Conservation (phyloP, 495 filamentous ascomycete species). For the Neurospora sp. region DNA sequence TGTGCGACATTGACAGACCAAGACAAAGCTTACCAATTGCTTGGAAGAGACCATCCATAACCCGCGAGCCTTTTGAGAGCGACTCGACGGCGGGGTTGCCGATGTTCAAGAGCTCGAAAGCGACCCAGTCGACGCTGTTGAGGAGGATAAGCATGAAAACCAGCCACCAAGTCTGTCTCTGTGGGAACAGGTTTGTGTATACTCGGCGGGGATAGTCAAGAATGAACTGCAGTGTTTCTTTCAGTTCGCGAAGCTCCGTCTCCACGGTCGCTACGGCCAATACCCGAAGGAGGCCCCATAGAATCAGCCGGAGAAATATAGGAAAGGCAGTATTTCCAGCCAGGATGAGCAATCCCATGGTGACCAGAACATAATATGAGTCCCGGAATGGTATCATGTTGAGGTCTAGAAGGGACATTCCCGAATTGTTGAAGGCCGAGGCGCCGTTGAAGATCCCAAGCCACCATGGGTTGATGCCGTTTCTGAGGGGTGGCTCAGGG, state of each 20-base stretch:
- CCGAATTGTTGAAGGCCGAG: slow-evolving; percentile 80
- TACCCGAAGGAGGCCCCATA: slow-evolving; percentile 49
- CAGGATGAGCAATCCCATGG: slow-evolving; percentile 67
- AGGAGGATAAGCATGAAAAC: slow-evolving; percentile 59
- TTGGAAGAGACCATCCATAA: slow-evolving; percentile 77
- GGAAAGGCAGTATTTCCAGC: slow-evolving; percentile 77
- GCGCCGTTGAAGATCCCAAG: slow-evolving; percentile 58
- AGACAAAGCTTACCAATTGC: slow-evolving; percentile 39
- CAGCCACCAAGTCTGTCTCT: slow-evolving; percentile 71
- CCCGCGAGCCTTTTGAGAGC: slow-evolving; percentile 47
- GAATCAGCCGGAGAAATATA: slow-evolving; percentile 64
- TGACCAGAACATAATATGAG: slow-evolving; percentile 60
- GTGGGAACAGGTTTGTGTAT: slow-evolving; percentile 77
- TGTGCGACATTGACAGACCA: neutral
- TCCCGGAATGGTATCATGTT: slow-evolving; percentile 69
- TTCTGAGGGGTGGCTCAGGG: slow-evolving; percentile 45
- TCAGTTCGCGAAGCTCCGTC: slow-evolving; percentile 26
- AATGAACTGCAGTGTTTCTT: slow-evolving; percentile 68
- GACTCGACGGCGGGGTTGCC: slow-evolving; percentile 52
- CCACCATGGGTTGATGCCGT: slow-evolving; percentile 60
- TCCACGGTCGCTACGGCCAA: slow-evolving; percentile 18
- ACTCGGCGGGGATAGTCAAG: slow-evolving; percentile 67
- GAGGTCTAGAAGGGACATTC: slow-evolving; percentile 73
- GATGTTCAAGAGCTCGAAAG: slow-evolving; percentile 72
- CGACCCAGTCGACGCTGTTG: slow-evolving; percentile 73